These are phyloP conservation scores for Auricularia heimuer DNA, from an alignment of 768 basidiomycete species.

Conservation along the genomic window DNA sequence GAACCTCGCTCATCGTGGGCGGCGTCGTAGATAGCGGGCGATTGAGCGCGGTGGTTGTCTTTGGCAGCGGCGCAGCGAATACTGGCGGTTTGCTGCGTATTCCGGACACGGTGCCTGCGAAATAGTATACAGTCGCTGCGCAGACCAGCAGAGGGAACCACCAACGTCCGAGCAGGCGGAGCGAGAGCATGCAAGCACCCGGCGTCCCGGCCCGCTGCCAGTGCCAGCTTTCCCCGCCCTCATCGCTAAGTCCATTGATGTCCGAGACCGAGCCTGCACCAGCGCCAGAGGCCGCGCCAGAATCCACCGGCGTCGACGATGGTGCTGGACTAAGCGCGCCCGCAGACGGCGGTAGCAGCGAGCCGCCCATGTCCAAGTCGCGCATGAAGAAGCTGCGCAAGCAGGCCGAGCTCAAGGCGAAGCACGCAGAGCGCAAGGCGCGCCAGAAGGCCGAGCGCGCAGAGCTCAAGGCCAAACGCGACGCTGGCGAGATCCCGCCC, in stretches of 20 bases:
- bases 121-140: background rate
- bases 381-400: constrained; percentile 1
- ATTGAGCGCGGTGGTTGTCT: no score
- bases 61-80: no score
- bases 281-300: background rate
- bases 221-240: no score
- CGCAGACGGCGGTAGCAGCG: background rate
- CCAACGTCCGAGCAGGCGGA: background rate
- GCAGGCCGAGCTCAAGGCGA: background rate
- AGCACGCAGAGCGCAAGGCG: constrained; percentile 66
- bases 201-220: background rate
- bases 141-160: background rate
- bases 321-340: background rate
- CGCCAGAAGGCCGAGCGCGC: constrained; percentile 66
- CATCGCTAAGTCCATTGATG: background rate
- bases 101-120: background rate
- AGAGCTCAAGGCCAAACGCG: constrained; percentile 46
- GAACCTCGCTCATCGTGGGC: background rate
- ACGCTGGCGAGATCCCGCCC: constrained; percentile 39
- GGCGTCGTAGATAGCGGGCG: background rate
- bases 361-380: background rate
- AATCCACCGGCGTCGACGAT: background rate
- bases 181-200: background rate
- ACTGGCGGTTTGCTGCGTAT: background rate
- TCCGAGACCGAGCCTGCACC: background rate